Base-by-base conservation (phyloP, 2,329 filamentous ascomycete genomes). In the Cladophialophora carrionii region DNA sequence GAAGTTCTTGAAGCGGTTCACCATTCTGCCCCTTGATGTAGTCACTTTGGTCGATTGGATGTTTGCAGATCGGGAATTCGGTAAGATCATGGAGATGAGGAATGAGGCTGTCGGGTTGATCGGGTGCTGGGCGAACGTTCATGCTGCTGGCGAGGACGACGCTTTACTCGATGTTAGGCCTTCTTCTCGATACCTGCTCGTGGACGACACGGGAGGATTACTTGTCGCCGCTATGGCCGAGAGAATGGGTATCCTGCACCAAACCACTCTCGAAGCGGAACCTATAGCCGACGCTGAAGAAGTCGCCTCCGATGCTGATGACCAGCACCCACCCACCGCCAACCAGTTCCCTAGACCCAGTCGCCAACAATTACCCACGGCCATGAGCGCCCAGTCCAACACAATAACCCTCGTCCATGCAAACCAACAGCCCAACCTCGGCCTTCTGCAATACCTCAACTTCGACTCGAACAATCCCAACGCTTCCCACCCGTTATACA, bases 1-100 rank as follows among this genome's bases (percentile, higher is more conserved):
- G 75, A 99, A 99, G 78, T 98, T 96, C 76, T 85, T 98, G 69
- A 88, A 90, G 72, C 84, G 92, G 12, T 98, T 99, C 74, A 91
- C 90, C 0, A 86, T 95, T 1, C 77, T 96, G 58, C 94, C 94
- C 0, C 79, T 98, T 71, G 92, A 97, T 73, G 87, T 96, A 14
- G 84, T 88, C 0, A 84, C 87, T 69, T 81, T 98, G 67, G 87
- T 88, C 22, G 86, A 92, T 71, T 96, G 90, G 81, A 83, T 94
- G 73, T 79, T 96, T 57, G 83, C 89, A 63, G 91, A 96, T 72
- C 91, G 90, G 73, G 93, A 98, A 71, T 83, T 91, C 0, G 80
- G 82, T 65, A 92, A 90, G 76, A 90, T 96, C 32, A 81, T 98
- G 81, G 94, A 98, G 73, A 81, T 97, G 77, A 83, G 93, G 61